Conservation (phyloP, 1,284 basidiomycete genomes). For the Singerocomus rubriflavus region DNA sequence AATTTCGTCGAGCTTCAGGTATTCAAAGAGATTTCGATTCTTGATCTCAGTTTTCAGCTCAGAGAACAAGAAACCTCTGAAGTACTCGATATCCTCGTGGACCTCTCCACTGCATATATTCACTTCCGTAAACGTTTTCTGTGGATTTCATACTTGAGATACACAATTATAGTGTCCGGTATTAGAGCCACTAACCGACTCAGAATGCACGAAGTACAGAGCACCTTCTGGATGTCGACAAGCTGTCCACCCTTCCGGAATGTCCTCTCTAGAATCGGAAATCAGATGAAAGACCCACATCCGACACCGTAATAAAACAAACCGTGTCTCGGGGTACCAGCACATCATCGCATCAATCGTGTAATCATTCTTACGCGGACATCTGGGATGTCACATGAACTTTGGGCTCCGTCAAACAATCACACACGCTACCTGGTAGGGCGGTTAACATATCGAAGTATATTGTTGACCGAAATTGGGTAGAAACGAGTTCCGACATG, state of each 20-base stretch:
- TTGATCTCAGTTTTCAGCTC: constrained; percentile 13
- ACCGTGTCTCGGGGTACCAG: constrained; percentile 20
- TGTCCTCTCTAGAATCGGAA: constrained; percentile 7
- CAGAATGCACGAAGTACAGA: constrained; percentile 27
- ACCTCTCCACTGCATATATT: constrained; percentile 21
- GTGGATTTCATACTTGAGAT: neutral
- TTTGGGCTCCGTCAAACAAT: neutral
- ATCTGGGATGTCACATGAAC: constrained; percentile 14
- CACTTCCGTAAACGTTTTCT: constrained; percentile 35
- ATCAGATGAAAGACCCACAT: neutral
- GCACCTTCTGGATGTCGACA: constrained; percentile 30
- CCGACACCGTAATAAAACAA: constrained; percentile 4
- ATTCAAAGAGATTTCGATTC: neutral
- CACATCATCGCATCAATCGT: constrained; percentile 19
- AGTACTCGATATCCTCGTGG: constrained; percentile 25
- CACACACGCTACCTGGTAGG: constrained; percentile 13
- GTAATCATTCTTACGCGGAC: neutral
- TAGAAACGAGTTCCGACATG: neutral
- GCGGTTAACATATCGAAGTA: constrained; percentile 18
- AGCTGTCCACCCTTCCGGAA: constrained; percentile 26
- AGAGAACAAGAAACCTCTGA: constrained; percentile 11
- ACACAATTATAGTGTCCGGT: neutral
- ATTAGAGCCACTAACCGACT: constrained; percentile 22
- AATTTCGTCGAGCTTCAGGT: constrained; percentile 19
- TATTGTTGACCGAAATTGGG: constrained; percentile 16